Conservation (phyloP, 2,329 filamentous ascomycete genomes). For the Trichoderma afroharzianum region DNA sequence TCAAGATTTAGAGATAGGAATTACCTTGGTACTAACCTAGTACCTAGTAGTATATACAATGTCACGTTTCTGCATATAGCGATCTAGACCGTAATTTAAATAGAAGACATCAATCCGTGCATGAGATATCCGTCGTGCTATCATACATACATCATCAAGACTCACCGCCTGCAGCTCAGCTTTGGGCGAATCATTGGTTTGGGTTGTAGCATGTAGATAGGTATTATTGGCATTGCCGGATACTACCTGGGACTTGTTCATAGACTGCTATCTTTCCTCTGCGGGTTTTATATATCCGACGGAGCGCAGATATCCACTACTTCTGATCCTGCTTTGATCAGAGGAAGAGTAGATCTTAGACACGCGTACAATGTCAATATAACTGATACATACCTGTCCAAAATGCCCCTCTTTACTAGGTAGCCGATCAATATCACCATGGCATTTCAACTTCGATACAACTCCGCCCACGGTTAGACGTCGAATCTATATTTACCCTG, state of each 20-base stretch:
- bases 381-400: not conserved
- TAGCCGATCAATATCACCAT: not conserved
- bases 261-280: not conserved
- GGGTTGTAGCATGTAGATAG: not conserved
- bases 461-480: not conserved
- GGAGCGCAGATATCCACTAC: not conserved
- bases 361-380: not conserved
- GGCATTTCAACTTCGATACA: not conserved
- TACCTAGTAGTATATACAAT: too few species aligned
- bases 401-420: not conserved
- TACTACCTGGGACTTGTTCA: not conserved
- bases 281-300: not conserved
- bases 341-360: not conserved
- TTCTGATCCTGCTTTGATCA: not conserved
- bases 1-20: not conserved
- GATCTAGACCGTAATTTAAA: not conserved
- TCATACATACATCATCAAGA: not conserved
- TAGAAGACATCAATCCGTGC: not conserved
- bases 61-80: not conserved
- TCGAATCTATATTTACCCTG: not conserved
- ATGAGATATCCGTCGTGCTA: not conserved
- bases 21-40: too few species aligned
- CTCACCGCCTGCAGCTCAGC: not conserved
- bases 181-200: not conserved
- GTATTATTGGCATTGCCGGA: not conserved